A percentile compares a stretch with the other conserved stretches of the same genome.
These are phyloP conservation scores for Suillus cothurnatus DNA, from an alignment of 768 basidiomycete genomes.

Conservation along the genomic window DNA sequence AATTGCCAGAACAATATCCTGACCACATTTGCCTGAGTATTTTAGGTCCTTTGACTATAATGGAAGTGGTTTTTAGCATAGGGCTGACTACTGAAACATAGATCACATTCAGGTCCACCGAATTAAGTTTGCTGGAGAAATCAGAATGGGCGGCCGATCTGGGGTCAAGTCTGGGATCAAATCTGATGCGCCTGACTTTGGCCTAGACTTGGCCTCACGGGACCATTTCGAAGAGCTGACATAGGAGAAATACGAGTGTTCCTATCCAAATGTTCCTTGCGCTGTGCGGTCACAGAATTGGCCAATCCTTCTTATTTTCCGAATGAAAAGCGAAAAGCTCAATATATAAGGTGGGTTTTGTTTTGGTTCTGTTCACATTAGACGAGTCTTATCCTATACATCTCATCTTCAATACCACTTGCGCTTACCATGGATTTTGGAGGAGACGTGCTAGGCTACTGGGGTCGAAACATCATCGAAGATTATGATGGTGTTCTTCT, in stretches of 20 bases:
- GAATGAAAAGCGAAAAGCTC: not conserved
- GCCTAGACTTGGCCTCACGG: not conserved
- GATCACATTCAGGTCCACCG: not conserved
- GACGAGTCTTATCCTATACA: not conserved
- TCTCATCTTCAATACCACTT: not conserved
- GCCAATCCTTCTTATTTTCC: not conserved
- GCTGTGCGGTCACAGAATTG: not conserved
- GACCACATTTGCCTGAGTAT: not conserved
- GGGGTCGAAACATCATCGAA: slow-evolving; percentile 19
- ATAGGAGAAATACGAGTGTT: not conserved
- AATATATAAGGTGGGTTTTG: not conserved
- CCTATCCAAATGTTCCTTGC: not conserved
- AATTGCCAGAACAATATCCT: not conserved
- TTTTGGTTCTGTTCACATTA: not conserved
- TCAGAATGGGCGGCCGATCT: not conserved
- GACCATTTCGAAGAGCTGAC: not conserved
- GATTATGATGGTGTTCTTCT: slow-evolving; percentile 14
- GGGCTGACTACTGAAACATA: not conserved
- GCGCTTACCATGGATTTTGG: slow-evolving; percentile 14
- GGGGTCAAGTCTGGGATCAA: not conserved
- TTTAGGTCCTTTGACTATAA: not conserved
- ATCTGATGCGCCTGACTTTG: not conserved
- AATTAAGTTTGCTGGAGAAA: not conserved
- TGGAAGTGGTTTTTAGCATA: not conserved
- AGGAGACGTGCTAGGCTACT: slow-evolving; percentile 21